Percentiles rank a stretch among this genome's conserved stretches.
These are phyloP conservation scores for Hymenoscyphus linearis DNA, from an alignment of 2,329 filamentous ascomycete genomes.

Conservation along the genomic window DNA sequence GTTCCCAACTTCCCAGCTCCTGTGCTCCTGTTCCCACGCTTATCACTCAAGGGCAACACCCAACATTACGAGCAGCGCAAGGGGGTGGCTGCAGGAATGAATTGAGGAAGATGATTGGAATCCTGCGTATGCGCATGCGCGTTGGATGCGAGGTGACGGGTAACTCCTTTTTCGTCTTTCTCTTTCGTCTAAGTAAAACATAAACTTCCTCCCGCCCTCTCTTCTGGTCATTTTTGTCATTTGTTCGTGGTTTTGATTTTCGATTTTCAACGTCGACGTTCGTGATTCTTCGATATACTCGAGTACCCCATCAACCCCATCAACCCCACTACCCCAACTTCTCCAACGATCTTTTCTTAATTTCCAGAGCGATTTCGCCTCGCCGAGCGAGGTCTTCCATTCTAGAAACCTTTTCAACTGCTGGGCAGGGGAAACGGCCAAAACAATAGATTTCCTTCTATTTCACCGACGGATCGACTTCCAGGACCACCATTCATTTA, in stretches of 20 bases:
- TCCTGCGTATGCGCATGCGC: not conserved
- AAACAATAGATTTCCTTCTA: not conserved
- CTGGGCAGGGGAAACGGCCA: not conserved
- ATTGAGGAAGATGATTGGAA: slow-evolving; percentile 6
- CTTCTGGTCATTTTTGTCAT: not conserved
- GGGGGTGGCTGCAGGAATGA: slow-evolving; percentile 4
- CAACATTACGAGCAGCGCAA: not conserved
- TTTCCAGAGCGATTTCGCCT: not conserved
- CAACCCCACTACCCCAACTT: not conserved
- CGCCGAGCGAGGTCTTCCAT: not conserved
- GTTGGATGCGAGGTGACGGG: not conserved
- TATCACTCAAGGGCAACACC: not conserved
- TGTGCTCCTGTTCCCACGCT: not conserved
- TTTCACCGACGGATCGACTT: not conserved
- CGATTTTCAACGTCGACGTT: no score
- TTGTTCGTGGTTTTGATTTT: not conserved
- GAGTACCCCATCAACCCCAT: no score
- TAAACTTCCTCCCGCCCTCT: not conserved
- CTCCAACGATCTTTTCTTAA: not conserved
- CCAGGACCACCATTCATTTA: not conserved
- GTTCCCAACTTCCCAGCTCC: not conserved
- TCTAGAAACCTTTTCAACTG: not conserved
- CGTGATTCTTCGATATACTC: not conserved
- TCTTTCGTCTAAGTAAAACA: not conserved
- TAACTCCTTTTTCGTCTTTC: not conserved